Evolutionary conservation across 495 filamentous ascomycete genomes (phyloP).

Genomic region (Podospora pseudoanserina): DNA sequence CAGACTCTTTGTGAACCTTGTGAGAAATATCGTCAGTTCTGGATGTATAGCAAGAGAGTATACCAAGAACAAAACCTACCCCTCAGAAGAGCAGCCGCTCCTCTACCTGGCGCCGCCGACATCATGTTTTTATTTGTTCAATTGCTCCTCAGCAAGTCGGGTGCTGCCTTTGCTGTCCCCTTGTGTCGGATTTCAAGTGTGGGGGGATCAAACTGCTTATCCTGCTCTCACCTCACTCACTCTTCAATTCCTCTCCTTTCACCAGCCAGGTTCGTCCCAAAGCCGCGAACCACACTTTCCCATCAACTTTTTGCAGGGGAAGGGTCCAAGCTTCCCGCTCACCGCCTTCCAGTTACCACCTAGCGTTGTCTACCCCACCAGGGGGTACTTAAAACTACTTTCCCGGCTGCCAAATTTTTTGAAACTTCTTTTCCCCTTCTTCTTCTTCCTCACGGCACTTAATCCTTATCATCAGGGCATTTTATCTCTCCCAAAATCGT

Average conservation of each 20-base stretch:
- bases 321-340: background rate
- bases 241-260: background rate
- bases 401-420: constrained; percentile 7
- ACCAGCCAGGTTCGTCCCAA: background rate
- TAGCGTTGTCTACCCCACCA: constrained; percentile 7
- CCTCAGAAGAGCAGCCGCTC: constrained; percentile 41
- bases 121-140: constrained; percentile 33
- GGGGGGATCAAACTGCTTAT: background rate
- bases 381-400: constrained; percentile 8
- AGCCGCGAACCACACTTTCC: background rate
- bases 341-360: constrained; percentile 9
- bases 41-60: background rate
- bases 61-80: constrained; percentile 26
- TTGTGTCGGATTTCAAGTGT: background rate
- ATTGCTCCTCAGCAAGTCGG: background rate
- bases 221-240: background rate
- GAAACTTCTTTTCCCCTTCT: constrained; percentile 23
- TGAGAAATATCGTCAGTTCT: constrained; percentile 1
- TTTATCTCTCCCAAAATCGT: constrained; percentile 37
- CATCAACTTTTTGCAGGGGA: constrained; percentile 33
- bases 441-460: constrained; percentile 36
- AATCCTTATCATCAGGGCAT: constrained; percentile 53
- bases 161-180: background rate
- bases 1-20: constrained; percentile 22
- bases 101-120: constrained; percentile 50